phyloP scores from a whole-genome alignment of 768 basidiomycete species.

The Naematelia encephala region DNA sequence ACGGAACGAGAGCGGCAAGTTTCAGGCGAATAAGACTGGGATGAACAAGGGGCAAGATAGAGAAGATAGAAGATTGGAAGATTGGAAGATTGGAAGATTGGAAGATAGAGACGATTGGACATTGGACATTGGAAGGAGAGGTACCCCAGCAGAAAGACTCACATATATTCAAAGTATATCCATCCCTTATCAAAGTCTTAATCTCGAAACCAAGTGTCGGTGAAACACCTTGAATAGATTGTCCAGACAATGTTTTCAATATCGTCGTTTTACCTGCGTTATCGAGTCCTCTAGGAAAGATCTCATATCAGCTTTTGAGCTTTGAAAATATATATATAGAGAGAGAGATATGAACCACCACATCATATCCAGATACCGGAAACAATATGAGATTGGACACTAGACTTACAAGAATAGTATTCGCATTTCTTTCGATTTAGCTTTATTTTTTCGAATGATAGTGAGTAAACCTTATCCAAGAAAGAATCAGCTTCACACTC shows the following conservation, averaged over 20 bases:
- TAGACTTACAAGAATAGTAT: slow-evolving; percentile 66
- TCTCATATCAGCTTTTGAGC: too few species aligned
- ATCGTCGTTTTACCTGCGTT: slow-evolving; percentile 99
- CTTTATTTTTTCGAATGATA: slow-evolving; percentile 91
- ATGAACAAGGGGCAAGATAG: background rate
- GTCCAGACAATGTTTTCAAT: slow-evolving; percentile 86
- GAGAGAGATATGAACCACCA: background rate
- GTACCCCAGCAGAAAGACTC: background rate
- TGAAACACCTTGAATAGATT: slow-evolving; percentile 80
- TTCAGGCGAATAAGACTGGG: background rate
- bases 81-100: background rate
- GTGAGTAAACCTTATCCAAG: slow-evolving; percentile 80
- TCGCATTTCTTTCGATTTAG: slow-evolving; percentile 95
- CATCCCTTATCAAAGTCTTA: slow-evolving; percentile 87
- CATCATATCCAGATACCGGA: background rate
- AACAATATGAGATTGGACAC: background rate
- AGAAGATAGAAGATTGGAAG: background rate
- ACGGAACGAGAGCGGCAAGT: background rate
- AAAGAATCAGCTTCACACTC: background rate
- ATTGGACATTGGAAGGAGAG: background rate
- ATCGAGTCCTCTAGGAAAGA: slow-evolving; percentile 96
- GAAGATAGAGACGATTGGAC: slow-evolving; percentile 6
- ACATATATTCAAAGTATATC: slow-evolving; percentile 80
- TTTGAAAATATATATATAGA: too few species aligned
- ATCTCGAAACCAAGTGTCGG: slow-evolving; percentile 99